A percentile compares a stretch with the other conserved stretches of the same genome.
These are phyloP conservation scores for Emericellopsis atlantica DNA, from an alignment of 2,329 filamentous ascomycete species.

Conservation along the genomic window DNA sequence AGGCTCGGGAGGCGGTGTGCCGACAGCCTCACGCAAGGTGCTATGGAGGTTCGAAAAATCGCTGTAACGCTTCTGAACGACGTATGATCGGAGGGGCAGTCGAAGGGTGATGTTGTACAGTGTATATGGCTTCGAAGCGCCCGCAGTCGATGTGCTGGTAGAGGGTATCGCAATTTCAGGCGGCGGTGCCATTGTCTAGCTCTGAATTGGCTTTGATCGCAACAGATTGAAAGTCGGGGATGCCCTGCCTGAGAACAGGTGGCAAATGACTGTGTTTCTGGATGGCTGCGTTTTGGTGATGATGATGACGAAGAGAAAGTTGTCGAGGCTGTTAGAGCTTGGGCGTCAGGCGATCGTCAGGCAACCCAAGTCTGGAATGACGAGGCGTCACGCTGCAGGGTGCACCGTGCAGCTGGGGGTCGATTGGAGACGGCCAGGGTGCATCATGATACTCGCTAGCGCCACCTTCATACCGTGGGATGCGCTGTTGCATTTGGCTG, in stretches of 20 bases:
- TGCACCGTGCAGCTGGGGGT: too few relatives aligned
- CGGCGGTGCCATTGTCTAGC: slow-evolving; percentile 43
- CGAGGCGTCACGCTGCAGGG: too few relatives aligned
- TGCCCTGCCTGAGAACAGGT: not conserved
- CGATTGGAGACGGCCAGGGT: too few relatives aligned
- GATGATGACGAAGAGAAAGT: not conserved
- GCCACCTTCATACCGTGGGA: too few relatives aligned
- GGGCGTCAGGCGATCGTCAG: not conserved
- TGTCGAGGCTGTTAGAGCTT: not conserved
- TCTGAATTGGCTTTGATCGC: not conserved
- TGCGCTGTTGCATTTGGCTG: too few relatives aligned
- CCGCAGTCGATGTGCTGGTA: slow-evolving; percentile 43
- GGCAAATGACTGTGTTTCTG: not conserved
- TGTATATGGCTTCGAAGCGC: slow-evolving; percentile 52
- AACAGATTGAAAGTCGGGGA: not conserved
- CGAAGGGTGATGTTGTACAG: slow-evolving; percentile 69
- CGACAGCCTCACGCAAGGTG: slow-evolving; percentile 45
- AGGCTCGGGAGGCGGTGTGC: slow-evolving; percentile 49
- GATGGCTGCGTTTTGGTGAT: not conserved
- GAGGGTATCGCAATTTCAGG: slow-evolving; percentile 56
- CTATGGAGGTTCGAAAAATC: slow-evolving; percentile 61
- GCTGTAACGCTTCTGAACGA: slow-evolving; percentile 70
- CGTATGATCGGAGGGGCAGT: slow-evolving; percentile 63
- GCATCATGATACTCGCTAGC: too few relatives aligned
- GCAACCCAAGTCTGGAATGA: too few relatives aligned